phyloP scores from a whole-genome alignment of 75 land plant genomes.

The Pinus albicaulis region DNA sequence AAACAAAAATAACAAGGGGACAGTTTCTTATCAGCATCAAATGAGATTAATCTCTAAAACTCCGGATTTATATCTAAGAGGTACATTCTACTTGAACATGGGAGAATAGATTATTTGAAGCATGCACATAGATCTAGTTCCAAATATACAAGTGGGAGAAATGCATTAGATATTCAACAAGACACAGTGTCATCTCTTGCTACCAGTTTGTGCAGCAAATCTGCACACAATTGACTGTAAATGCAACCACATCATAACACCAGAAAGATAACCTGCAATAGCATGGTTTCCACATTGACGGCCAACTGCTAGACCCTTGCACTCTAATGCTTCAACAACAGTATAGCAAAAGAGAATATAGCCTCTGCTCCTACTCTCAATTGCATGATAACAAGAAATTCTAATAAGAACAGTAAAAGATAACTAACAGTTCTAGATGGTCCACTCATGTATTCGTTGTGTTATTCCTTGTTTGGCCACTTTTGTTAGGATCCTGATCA shows the following conservation, averaged over 20 bases:
- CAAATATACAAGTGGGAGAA: not conserved
- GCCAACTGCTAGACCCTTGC: too few relatives aligned
- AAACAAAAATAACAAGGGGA: not conserved
- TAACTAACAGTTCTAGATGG: not conserved
- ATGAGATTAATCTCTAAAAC: not conserved
- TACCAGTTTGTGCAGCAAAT: not conserved
- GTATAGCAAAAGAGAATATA: not conserved
- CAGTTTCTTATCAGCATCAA: not conserved
- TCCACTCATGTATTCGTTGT: too few relatives aligned
- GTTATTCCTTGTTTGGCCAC: too few relatives aligned
- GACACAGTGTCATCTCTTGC: not conserved
- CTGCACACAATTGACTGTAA: not conserved
- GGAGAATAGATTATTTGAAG: not conserved
- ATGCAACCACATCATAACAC: too few relatives aligned
- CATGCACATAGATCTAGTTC: not conserved
- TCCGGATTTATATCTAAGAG: not conserved
- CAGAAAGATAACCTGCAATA: too few relatives aligned
- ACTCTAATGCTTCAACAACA: not conserved
- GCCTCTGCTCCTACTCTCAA: not conserved
- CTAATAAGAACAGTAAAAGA: not conserved
- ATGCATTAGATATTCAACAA: not conserved
- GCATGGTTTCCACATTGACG: too few relatives aligned
- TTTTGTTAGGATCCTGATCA: too few relatives aligned
- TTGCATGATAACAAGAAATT: not conserved
- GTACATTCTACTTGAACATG: not conserved